These are phyloP conservation scores for Sarocladium oryzae DNA, from an alignment of 2,329 filamentous ascomycete species.

Conservation along the genomic window DNA sequence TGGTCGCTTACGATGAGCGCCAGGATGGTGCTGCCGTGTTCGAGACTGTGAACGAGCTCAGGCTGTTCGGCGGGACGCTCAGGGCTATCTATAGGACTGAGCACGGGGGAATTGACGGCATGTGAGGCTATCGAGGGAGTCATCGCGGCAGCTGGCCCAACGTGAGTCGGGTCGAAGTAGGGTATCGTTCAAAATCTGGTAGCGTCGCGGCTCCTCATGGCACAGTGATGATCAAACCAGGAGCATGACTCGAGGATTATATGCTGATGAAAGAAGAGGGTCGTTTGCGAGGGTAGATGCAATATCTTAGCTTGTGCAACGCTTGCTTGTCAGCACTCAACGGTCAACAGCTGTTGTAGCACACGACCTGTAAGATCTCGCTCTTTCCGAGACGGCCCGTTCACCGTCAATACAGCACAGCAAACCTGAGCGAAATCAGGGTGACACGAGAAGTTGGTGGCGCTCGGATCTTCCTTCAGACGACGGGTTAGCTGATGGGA, in stretches of 20 bases:
- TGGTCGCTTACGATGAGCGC: conserved; percentile 74
- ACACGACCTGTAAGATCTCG: background rate
- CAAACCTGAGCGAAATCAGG: background rate
- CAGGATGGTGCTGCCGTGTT: conserved; percentile 73
- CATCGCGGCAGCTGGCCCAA: conserved; percentile 3
- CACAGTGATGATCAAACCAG: background rate
- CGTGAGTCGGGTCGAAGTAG: conserved; percentile 4
- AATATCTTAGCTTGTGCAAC: background rate
- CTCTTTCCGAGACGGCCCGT: background rate
- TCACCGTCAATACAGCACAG: background rate
- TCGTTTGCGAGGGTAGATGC: background rate
- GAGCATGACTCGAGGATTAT: conserved; percentile 1
- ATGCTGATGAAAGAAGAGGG: background rate
- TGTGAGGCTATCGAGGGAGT: background rate
- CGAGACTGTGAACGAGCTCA: conserved; percentile 66
- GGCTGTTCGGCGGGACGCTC: conserved; percentile 32
- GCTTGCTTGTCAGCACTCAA: background rate
- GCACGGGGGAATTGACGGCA: conserved; percentile 11
- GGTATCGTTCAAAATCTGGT: background rate
- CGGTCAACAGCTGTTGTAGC: background rate
- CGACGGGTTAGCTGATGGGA: too few species aligned
- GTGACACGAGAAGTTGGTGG: too few species aligned
- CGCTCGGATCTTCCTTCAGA: too few species aligned
- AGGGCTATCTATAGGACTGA: conserved; percentile 14
- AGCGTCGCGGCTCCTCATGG: background rate